Base-by-base conservation (phyloP, 2,329 filamentous ascomycete genomes). In the Trichoderma semiorbis region DNA sequence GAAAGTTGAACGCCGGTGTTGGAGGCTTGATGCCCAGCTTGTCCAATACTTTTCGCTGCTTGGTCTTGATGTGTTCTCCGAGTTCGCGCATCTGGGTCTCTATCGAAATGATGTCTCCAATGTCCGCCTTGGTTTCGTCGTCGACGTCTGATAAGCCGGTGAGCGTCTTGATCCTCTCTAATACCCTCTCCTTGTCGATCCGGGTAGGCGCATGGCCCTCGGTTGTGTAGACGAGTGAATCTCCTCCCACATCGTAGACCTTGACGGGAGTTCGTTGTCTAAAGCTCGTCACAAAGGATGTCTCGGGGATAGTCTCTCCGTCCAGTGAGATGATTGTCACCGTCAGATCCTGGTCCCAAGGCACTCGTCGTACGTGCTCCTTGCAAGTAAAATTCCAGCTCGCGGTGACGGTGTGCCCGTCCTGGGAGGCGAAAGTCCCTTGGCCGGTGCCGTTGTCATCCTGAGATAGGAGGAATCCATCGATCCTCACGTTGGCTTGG, bases 311-410 rank as follows among this genome's bases (percentile, higher is more conserved):
- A 21, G 62, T 28, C 43, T 71, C 61, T n/a, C 69, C 71, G 16
- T 72, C 68, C 6, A 72, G n/a, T 1, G 71, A 66, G 36, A 66
- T 62, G 55, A 72, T 65, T 10, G 64, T 72, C 32, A 72, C 32
- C 5, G 26, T 30, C 39, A 73, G 36, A 14, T 63, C 55, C 18
- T 71, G 72, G 16, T 69, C 72, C 69, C 69, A 71, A 21, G 69
- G 61, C 34, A 64, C 69, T 16, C 50, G 60, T 26, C 32, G 64
- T 11, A 3, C 63, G 39, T 64, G 18, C 28, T 73, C 69, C 18
- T n/a, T 60, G 70, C 69, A 72, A 12, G 47, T 65, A n/a, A 73
- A 73, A 60, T 58, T 73, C 63, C 69, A 72, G 69, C 60, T 68
- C n/a, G 72, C 69, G 18, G 63, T 62, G 24, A 73, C 60, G 57